Evolutionary conservation across 768 basidiomycete genomes (phyloP).

Genomic region (Lentinula detonsa): DNA sequence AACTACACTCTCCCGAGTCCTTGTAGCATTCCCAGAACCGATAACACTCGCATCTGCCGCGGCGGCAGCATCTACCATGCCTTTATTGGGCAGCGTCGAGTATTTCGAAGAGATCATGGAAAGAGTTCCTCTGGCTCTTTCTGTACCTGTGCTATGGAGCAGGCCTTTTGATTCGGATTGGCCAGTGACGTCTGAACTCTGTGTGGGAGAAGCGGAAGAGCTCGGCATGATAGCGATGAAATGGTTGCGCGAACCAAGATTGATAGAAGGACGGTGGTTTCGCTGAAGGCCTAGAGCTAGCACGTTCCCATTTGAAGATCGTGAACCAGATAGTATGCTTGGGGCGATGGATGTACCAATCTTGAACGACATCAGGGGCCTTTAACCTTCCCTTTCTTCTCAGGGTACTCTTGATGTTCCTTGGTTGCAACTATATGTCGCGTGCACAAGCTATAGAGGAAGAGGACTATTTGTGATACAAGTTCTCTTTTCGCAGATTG

Average conservation of each 20-base stretch:
- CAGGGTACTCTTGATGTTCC: background rate
- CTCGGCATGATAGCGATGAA: conserved; percentile 3
- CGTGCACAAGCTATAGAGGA: background rate
- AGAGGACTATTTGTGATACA: background rate
- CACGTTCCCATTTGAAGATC: background rate
- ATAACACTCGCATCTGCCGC: background rate
- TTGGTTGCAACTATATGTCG: background rate
- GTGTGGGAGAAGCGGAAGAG: background rate
- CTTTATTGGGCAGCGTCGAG: background rate
- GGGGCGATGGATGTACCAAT: background rate
- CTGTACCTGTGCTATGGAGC: background rate
- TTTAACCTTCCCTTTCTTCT: background rate
- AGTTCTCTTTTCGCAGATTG: background rate
- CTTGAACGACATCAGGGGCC: background rate
- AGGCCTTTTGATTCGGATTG: background rate
- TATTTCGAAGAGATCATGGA: background rate
- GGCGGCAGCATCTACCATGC: background rate
- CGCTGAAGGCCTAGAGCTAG: background rate
- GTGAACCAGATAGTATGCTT: background rate
- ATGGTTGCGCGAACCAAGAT: background rate
- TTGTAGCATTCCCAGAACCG: background rate
- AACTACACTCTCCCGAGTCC: background rate
- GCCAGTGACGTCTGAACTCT: background rate
- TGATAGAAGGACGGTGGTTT: background rate
- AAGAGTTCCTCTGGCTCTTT: background rate